These are phyloP conservation scores for Ophiocordyceps sinensis DNA, from an alignment of 2,329 filamentous ascomycete genomes.

Conservation along the genomic window DNA sequence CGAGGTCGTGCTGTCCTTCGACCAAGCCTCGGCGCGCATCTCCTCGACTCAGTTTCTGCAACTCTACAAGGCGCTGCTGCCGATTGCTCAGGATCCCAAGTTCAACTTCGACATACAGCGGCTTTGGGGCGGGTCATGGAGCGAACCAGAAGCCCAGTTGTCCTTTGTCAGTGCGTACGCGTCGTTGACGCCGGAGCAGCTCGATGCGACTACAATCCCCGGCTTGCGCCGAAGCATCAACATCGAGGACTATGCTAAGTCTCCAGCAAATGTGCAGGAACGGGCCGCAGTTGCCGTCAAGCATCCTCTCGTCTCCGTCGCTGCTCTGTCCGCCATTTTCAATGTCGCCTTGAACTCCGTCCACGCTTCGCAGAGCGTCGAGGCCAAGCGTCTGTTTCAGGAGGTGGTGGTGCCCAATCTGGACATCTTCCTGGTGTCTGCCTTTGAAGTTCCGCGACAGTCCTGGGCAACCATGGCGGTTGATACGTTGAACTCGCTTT, in stretches of 20 bases:
- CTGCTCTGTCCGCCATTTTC: conserved; percentile 60
- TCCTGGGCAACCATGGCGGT: conserved; percentile 63
- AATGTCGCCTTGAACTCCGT: conserved; percentile 48
- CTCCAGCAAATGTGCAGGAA: conserved; percentile 33
- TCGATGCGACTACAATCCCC: conserved; percentile 77
- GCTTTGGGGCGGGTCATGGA: conserved; percentile 86
- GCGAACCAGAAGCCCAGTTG: conserved; percentile 71
- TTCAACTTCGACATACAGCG: conserved; percentile 63
- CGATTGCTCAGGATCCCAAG: conserved; percentile 44
- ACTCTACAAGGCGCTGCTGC: conserved; percentile 65
- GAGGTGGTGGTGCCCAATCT: conserved; percentile 58
- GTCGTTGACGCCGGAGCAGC: conserved; percentile 56
- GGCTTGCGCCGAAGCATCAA: conserved; percentile 67
- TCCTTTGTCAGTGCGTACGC: conserved; percentile 88
- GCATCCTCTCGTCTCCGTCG: conserved; percentile 78
- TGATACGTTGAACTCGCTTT: conserved; percentile 62
- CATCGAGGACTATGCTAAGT: conserved; percentile 37
- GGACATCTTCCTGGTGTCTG: conserved; percentile 65
- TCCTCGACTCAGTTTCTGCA: conserved; percentile 67
- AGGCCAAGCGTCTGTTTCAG: conserved; percentile 52
- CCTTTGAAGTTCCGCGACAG: conserved; percentile 56
- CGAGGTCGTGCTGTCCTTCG: conserved; percentile 64
- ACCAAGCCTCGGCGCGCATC: conserved; percentile 62
- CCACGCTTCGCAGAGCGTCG: conserved; percentile 45
- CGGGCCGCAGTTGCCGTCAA: conserved; percentile 51